These are phyloP conservation scores for Plectranthus barbatus DNA, from an alignment of 257 asterid genomes.

Conservation along the genomic window DNA sequence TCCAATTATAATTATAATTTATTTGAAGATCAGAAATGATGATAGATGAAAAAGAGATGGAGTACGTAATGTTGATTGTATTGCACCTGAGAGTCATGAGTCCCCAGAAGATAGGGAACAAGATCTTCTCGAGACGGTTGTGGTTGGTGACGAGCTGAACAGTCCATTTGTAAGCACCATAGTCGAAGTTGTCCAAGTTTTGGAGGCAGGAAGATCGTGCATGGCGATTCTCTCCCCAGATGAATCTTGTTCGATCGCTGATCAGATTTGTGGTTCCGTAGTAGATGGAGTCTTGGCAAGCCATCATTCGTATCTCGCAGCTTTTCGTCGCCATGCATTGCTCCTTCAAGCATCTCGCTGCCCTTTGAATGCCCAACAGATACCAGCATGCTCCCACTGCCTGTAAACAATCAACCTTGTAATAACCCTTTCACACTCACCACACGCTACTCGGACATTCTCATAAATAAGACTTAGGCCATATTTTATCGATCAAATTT, in stretches of 20 bases:
- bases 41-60: too few species aligned
- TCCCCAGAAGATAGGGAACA: constrained; percentile 96
- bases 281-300: constrained; percentile 43
- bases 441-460: too few species aligned
- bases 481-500: too few species aligned
- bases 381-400: constrained; percentile 89
- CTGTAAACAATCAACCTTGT: constrained; percentile 9
- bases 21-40: too few species aligned
- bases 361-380: constrained; percentile 66
- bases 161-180: constrained; percentile 94
- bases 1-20: too few species aligned
- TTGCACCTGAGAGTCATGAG: constrained; percentile 88
- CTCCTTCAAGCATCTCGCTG: constrained; percentile 50
- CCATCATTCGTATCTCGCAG: constrained; percentile 34
- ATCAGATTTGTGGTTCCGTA: constrained; percentile 47
- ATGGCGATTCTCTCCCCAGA: constrained; percentile 53
- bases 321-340: constrained; percentile 29
- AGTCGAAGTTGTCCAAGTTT: constrained; percentile 47
- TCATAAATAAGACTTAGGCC: too few species aligned
- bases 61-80: too few species aligned
- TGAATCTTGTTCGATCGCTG: constrained; percentile 31
- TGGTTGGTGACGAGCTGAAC: constrained; percentile 75
- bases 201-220: constrained; percentile 56
- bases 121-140: constrained; percentile 76
- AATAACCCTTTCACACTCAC: background rate